Evolutionary conservation across 345 rosid genomes (phyloP).

Genomic region (Heritiera littoralis): DNA sequence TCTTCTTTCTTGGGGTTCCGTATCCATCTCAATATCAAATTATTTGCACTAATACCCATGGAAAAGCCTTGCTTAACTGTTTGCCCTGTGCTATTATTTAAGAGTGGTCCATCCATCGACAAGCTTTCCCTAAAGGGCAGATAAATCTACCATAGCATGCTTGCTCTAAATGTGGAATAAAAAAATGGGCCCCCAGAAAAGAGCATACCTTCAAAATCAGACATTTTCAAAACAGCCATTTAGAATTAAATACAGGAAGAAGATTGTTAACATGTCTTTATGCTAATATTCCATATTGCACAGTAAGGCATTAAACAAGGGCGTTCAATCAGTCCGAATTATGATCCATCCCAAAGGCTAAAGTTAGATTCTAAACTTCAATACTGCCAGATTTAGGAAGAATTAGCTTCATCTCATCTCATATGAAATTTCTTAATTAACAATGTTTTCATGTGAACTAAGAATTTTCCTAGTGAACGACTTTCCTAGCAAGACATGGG

Average conservation of each 20-base stretch:
- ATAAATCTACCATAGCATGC: conserved; percentile 8
- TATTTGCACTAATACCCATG: not conserved
- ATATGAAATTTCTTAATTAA: not conserved
- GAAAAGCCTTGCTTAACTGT: not conserved
- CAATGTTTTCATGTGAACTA: not conserved
- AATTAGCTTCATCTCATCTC: not conserved
- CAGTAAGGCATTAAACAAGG: not conserved
- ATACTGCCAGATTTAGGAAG: conserved; percentile 9
- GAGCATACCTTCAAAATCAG: conserved; percentile 9
- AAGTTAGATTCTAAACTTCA: conserved; percentile 15
- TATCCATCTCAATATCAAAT: not conserved
- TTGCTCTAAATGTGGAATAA: conserved; percentile 2
- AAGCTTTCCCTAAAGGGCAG: conserved; percentile 10
- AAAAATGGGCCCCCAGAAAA: conserved; percentile 10
- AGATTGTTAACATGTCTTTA: not conserved
- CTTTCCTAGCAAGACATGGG: conserved; percentile 12
- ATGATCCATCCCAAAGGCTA: not conserved
- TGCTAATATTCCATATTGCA: not conserved
- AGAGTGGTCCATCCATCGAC: conserved; percentile 27
- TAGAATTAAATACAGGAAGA: conserved; percentile 21
- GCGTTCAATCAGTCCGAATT: not conserved
- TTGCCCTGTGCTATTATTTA: not conserved
- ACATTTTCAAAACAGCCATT: not conserved
- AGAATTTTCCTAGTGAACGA: not conserved
- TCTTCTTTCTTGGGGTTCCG: not conserved